These are phyloP conservation scores for Moringa oleifera DNA, from an alignment of 345 rosid genomes.

Conservation along the genomic window DNA sequence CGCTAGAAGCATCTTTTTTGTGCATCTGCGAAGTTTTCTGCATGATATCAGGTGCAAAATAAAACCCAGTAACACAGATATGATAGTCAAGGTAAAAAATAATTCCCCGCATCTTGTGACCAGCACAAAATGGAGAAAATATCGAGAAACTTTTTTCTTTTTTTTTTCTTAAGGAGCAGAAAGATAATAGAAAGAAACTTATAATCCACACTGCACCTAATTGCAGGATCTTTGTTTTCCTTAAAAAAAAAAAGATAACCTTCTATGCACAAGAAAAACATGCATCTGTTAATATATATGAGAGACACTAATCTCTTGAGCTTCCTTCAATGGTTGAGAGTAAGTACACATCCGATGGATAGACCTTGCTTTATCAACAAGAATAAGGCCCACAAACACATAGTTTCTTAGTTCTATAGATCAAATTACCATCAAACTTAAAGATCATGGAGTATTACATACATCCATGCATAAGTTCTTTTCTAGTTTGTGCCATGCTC, in stretches of 20 bases:
- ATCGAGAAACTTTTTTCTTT: no score
- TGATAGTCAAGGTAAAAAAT: neutral
- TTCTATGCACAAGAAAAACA: neutral
- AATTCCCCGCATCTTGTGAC: neutral
- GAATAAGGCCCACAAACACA: neutral
- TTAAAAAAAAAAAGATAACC: neutral
- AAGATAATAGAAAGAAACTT: no score
- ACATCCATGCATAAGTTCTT: no score
- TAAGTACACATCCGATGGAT: neutral
- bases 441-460: no score
- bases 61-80: neutral
- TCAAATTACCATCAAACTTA: no score
- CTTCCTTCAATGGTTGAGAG: neutral
- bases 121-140: conserved; percentile 2
- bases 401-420: no score
- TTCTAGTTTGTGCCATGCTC: no score
- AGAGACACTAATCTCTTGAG: neutral
- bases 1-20: conserved; percentile 56
- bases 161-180: no score
- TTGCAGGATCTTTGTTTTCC: neutral
- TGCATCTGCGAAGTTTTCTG: conserved; percentile 43
- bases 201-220: neutral
- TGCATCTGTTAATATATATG: no score
- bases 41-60: conserved; percentile 16
- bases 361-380: neutral